Conservation (phyloP, 495 filamentous ascomycete species). For the Lepidopterella palustris region DNA sequence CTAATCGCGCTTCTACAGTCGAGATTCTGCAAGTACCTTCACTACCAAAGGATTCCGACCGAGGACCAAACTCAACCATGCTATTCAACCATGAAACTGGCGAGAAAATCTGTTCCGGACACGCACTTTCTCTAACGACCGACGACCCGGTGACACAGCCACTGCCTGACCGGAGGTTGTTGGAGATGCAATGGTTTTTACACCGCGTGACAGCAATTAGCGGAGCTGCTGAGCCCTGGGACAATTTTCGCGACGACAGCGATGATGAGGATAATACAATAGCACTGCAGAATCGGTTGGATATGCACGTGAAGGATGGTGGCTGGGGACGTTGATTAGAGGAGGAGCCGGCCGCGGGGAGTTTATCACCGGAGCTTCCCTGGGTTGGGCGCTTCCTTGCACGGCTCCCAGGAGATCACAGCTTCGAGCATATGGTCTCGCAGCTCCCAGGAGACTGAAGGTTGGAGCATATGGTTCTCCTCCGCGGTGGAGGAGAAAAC, state of each 20-base stretch:
- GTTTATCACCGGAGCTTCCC: too few relatives aligned
- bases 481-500: background rate
- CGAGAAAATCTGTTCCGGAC: background rate
- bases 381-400: background rate
- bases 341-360: background rate
- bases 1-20: background rate
- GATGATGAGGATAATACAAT: background rate
- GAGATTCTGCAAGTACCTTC: background rate
- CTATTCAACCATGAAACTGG: background rate
- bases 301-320: background rate
- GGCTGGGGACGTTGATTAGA: background rate
- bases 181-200: constrained; percentile 7
- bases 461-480: background rate
- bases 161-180: background rate
- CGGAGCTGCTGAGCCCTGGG: too few relatives aligned
- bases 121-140: too few relatives aligned
- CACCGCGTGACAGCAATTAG: too few relatives aligned
- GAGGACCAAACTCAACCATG: background rate
- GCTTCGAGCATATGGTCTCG: background rate
- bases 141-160: background rate
- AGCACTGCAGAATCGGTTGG: background rate
- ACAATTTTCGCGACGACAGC: background rate
- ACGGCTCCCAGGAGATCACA: background rate
- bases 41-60: background rate
- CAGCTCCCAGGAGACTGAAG: too few relatives aligned